Evolutionary conservation across 306 rosid genomes (phyloP), one percentile per base, ranked within the genome.

Genomic region (Prunus fruticosa): DNA sequence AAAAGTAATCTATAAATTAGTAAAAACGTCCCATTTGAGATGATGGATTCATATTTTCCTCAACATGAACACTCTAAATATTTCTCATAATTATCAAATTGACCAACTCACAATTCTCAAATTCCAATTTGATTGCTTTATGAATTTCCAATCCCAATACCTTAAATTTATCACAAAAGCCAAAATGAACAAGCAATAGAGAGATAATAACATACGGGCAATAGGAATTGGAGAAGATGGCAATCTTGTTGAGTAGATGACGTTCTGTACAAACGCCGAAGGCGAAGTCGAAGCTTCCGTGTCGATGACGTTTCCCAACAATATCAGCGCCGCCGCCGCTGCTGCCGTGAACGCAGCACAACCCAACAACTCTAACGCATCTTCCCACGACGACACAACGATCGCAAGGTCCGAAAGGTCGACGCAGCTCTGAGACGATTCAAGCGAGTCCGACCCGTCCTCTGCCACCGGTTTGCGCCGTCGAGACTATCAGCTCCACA

Each of bases 181-280:
- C 11, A 27, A 25, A 2, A 11, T 18, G 61, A 69, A 50, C 11
- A 23, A 52, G 27, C 1, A 54, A 54, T 15, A 18, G 19, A 58
- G 67, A 20, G 66, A 58, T 15, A 10, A 30, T 4, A 19, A 76
- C 90, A 12, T 32, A 93, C 94, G 96, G 98, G 84, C 97, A 27
- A 27, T 27, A 27, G 28, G 98, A 91, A 86, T 90, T 91, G 82
- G 98, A 94, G 83, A 94, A 91, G 71, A 94, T 72, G 66, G 96
- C 81, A 76, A 94, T 91, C 67, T 27, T 85, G 86, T 89, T 89
- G 98, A 94, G 79, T 86, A 91, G 82, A 94, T 82, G 78, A 38
- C 87, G 77, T 94, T 91, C n/a, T 94, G 96, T 28, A 94, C 95
- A 75, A 88, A 88, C 22, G 94, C 98, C 98, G 97, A 80, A 54